Evolutionary conservation across 129 eudicot genomes (phyloP).

Genomic region (Calendula officinalis): DNA sequence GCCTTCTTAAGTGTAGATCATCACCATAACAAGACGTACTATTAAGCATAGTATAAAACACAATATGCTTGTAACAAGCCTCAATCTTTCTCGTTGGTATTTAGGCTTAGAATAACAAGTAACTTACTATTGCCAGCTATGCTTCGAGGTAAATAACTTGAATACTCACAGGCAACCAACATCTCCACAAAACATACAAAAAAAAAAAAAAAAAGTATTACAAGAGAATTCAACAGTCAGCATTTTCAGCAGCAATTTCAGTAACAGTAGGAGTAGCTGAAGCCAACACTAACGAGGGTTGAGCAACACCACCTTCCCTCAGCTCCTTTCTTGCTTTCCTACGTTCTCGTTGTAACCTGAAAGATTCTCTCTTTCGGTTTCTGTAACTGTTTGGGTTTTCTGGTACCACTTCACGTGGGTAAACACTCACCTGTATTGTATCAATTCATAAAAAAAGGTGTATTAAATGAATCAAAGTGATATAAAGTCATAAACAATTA

Average conservation of each 20-base stretch:
- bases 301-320: slow-evolving; percentile 29
- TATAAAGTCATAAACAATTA: neutral
- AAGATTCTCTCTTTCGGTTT: slow-evolving; percentile 70
- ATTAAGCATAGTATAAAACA: neutral
- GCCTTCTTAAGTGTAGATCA: too few species aligned
- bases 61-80: slow-evolving; percentile 8
- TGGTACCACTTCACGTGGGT: slow-evolving; percentile 74
- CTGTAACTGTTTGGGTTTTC: slow-evolving; percentile 95
- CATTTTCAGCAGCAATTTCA: slow-evolving; percentile 39
- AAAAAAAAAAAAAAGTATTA: neutral
- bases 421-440: slow-evolving; percentile 75
- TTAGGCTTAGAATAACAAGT: neutral
- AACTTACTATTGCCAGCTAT: slow-evolving; percentile 18
- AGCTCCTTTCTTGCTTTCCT: slow-evolving; percentile 83
- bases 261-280: slow-evolving; percentile 37
- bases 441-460: neutral
- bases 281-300: slow-evolving; percentile 70
- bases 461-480: slow-evolving; percentile 9
- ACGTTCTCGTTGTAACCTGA: slow-evolving; percentile 84
- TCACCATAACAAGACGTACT: too few species aligned
- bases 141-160: slow-evolving; percentile 12
- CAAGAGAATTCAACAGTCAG: slow-evolving; percentile 46
- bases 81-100: slow-evolving; percentile 9
- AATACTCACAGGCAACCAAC: slow-evolving; percentile 12
- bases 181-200: slow-evolving; percentile 14